Conservation (phyloP, 352 stramenopile genomes). For the Peronospora belbahrii region DNA sequence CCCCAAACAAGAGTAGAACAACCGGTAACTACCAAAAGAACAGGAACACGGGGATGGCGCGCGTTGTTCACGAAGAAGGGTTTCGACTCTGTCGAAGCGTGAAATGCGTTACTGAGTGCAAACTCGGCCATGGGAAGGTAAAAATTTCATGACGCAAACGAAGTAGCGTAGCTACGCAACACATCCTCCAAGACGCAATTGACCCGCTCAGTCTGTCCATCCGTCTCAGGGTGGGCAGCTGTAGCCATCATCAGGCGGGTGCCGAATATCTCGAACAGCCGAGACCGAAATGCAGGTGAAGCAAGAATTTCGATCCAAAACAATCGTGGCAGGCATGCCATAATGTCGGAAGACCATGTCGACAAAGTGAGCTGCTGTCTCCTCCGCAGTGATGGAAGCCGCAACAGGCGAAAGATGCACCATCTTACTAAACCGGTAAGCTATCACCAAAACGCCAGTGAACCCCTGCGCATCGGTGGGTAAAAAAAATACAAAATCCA, state of each 20-base stretch:
- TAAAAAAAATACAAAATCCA: too few relatives aligned
- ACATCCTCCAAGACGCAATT: too few relatives aligned
- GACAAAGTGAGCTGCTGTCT: not conserved
- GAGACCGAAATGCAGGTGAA: not conserved
- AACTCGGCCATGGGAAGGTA: not conserved
- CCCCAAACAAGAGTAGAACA: too few relatives aligned
- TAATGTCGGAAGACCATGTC: not conserved
- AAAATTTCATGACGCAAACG: not conserved
- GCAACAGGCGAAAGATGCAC: too few relatives aligned
- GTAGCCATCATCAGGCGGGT: slow-evolving; percentile 1
- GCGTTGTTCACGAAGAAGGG: not conserved
- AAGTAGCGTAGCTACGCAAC: not conserved
- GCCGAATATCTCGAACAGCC: not conserved
- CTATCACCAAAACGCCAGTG: too few relatives aligned
- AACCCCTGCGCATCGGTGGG: too few relatives aligned
- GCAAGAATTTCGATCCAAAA: not conserved
- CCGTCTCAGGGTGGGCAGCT: not conserved
- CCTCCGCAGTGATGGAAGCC: too few relatives aligned
- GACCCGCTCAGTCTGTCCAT: not conserved
- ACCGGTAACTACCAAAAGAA: not conserved
- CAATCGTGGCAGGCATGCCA: not conserved
- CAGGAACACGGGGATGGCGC: not conserved
- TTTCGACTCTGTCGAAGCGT: not conserved
- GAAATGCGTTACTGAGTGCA: not conserved
- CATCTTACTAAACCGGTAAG: too few relatives aligned